A percentile compares a stretch with the other conserved stretches of the same genome.
phyloP scores from a whole-genome alignment of 495 filamentous ascomycete species.

The Rhypophila decipiens region DNA sequence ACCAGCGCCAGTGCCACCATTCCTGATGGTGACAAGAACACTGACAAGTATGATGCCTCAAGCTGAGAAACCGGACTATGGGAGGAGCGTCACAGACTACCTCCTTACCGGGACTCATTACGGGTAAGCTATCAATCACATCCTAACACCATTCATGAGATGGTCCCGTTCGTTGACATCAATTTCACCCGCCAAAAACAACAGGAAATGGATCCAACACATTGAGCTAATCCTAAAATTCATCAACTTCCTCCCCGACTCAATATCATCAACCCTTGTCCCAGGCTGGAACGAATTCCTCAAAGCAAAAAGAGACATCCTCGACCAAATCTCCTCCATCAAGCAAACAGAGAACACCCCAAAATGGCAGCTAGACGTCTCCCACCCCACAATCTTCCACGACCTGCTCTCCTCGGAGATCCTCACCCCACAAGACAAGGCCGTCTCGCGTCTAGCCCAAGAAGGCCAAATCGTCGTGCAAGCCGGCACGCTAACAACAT shows the following conservation, averaged over 20 bases:
- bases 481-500: slow-evolving; percentile 19
- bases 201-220: slow-evolving; percentile 8
- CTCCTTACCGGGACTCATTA: slow-evolving; percentile 11
- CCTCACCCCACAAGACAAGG: slow-evolving; percentile 16
- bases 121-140: slow-evolving; percentile 2
- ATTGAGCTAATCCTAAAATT: slow-evolving; percentile 1
- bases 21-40: background rate
- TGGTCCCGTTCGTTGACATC: background rate
- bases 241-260: slow-evolving; percentile 4
- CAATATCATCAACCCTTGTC: background rate
- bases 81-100: slow-evolving; percentile 6
- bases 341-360: background rate
- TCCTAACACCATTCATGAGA: background rate
- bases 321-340: slow-evolving; percentile 7
- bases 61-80: slow-evolving; percentile 4
- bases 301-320: slow-evolving; percentile 5
- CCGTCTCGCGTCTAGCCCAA: slow-evolving; percentile 16
- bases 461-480: slow-evolving; percentile 22
- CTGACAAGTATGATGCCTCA: background rate
- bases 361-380: slow-evolving; percentile 1
- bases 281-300: slow-evolving; percentile 3
- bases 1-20: background rate
- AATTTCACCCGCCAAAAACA: background rate
- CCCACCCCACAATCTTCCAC: slow-evolving; percentile 22
- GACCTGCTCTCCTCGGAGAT: slow-evolving; percentile 17